phyloP scores from a whole-genome alignment of 31 red algal genomes.

The Asparagopsis taxiformis region DNA sequence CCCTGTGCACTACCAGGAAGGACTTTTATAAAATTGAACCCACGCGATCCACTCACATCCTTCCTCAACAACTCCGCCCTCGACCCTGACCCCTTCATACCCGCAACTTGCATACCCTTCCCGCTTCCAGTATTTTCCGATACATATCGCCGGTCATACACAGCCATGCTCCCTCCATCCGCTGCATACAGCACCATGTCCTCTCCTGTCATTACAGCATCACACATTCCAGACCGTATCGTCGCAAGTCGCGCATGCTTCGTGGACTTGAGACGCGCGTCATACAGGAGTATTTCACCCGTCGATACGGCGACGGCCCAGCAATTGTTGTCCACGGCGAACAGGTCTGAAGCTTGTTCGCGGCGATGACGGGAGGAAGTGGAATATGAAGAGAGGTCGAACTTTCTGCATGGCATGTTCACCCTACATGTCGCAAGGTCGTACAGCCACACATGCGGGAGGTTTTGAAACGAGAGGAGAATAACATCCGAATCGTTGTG shows the following conservation, averaged over 20 bases:
- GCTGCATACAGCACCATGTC: constrained; percentile 14
- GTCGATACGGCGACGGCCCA: no score
- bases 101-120: no score
- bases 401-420: not conserved
- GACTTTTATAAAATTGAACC: not conserved
- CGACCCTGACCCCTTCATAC: no score
- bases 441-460: not conserved
- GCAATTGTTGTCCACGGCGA: not conserved
- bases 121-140: no score
- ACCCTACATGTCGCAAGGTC: constrained; percentile 5
- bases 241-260: no score
- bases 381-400: not conserved
- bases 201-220: not conserved
- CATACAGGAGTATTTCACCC: constrained; percentile 10
- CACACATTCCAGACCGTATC: constrained; percentile 13
- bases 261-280: no score
- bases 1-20: constrained; percentile 7
- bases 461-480: not conserved
- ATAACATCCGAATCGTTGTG: not conserved
- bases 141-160: constrained; percentile 15
- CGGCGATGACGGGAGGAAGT: not conserved
- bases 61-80: not conserved
- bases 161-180: constrained; percentile 1
- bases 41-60: not conserved
- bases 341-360: not conserved